Conservation (phyloP, 495 filamentous ascomycete species). For the Durotheca rogersii region DNA sequence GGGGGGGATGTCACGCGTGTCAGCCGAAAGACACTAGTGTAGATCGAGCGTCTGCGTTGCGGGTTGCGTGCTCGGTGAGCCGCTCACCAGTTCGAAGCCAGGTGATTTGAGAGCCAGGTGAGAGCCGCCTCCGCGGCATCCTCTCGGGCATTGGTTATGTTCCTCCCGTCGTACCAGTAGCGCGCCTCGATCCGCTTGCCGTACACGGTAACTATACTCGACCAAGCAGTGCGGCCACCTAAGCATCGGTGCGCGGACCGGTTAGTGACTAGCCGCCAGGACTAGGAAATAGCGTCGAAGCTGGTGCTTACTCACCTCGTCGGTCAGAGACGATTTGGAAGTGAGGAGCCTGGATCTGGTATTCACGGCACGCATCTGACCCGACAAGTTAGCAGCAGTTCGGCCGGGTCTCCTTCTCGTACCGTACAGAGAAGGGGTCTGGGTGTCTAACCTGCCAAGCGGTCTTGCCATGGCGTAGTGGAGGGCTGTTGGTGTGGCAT, state of each 20-base stretch:
- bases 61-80: slow-evolving; percentile 3
- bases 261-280: slow-evolving; percentile 8
- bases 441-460: slow-evolving; percentile 36
- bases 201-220: slow-evolving; percentile 64
- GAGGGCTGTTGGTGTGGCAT: slow-evolving; percentile 33
- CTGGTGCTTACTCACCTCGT: slow-evolving; percentile 59
- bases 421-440: too few relatives aligned
- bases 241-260: slow-evolving; percentile 3
- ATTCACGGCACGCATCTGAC: slow-evolving; percentile 61
- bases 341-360: slow-evolving; percentile 55
- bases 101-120: slow-evolving; percentile 43
- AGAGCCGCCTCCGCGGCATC: slow-evolving; percentile 82
- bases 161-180: slow-evolving; percentile 90
- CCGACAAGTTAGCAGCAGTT: slow-evolving; percentile 18
- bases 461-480: slow-evolving; percentile 38
- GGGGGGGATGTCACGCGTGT: slow-evolving; percentile 15
- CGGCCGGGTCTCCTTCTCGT: background rate
- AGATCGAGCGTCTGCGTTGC: slow-evolving; percentile 10
- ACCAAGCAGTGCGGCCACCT: slow-evolving; percentile 94
- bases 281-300: slow-evolving; percentile 1
- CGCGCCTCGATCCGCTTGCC: slow-evolving; percentile 62
- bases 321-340: slow-evolving; percentile 76
- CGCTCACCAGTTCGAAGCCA: slow-evolving; percentile 25
- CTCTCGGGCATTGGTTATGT: slow-evolving; percentile 82
- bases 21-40: slow-evolving; percentile 3